A percentile compares a stretch with the other conserved stretches of the same genome.
These are phyloP conservation scores for Verticillium nubilum DNA, from an alignment of 2,329 filamentous ascomycete species.

Conservation along the genomic window DNA sequence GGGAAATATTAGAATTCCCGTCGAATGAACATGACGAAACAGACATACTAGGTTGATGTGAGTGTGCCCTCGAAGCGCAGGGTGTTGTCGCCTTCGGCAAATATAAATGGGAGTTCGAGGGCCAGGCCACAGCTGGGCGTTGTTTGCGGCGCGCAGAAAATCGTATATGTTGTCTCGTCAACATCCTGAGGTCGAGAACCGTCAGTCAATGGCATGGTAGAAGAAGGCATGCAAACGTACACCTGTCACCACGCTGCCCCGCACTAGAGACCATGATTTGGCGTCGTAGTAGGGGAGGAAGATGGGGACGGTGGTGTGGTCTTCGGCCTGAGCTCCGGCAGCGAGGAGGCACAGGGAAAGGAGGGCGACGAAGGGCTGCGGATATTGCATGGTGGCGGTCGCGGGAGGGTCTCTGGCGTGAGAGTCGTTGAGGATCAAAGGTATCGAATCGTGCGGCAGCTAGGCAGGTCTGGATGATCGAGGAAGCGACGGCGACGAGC, in stretches of 20 bases:
- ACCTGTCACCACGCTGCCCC: conserved; percentile 38
- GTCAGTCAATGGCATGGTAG: neutral
- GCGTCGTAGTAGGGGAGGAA: conserved; percentile 37
- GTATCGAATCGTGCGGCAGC: neutral
- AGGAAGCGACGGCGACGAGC: neutral
- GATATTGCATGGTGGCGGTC: conserved; percentile 6
- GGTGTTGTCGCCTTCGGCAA: conserved; percentile 39
- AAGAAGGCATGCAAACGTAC: conserved; percentile 21
- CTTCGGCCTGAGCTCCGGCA: conserved; percentile 6
- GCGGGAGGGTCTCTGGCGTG: neutral
- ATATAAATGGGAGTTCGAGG: conserved; percentile 39
- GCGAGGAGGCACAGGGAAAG: conserved; percentile 16
- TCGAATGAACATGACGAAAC: conserved; percentile 1
- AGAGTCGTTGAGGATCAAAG: neutral
- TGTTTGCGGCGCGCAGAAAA: conserved; percentile 40
- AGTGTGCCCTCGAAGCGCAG: conserved; percentile 37
- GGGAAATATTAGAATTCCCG: neutral
- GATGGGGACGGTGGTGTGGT: conserved; percentile 34
- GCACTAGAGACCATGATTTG: conserved; percentile 36
- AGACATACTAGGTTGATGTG: conserved; percentile 35
- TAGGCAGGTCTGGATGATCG: neutral
- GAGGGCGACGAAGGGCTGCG: conserved; percentile 16
- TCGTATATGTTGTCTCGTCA: conserved; percentile 38
- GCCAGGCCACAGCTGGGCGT: conserved; percentile 35
- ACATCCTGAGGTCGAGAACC: conserved; percentile 23